A percentile compares a stretch with the other conserved stretches of the same genome.
These are phyloP conservation scores for Russula olivacea DNA, from an alignment of 768 basidiomycete genomes.

Conservation along the genomic window DNA sequence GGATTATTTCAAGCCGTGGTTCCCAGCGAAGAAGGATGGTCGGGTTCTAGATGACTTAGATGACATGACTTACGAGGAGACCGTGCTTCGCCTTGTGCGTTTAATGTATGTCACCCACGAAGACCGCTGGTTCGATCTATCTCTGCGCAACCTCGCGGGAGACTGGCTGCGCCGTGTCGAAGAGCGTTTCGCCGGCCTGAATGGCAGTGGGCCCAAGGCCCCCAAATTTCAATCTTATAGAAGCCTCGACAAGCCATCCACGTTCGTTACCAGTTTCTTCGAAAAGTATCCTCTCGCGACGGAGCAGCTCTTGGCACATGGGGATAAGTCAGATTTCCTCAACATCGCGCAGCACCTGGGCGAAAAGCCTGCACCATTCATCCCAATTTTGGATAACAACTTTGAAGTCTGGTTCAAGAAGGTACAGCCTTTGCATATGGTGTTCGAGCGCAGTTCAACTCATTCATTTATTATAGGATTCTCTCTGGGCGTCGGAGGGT, in stretches of 20 bases:
- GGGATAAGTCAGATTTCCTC: conserved; percentile 94
- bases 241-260: conserved; percentile 72
- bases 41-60: conserved; percentile 76
- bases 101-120: conserved; percentile 93
- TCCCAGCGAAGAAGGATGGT: conserved; percentile 93
- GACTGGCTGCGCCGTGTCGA: conserved; percentile 97
- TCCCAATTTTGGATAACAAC: conserved; percentile 85
- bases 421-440: conserved; percentile 39
- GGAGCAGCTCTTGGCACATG: conserved; percentile 82
- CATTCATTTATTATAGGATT: conserved; percentile 54
- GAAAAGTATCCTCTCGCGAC: conserved; percentile 73
- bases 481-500: conserved; percentile 96
- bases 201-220: conserved; percentile 66
- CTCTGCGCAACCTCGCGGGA: conserved; percentile 87
- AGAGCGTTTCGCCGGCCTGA: conserved; percentile 90
- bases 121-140: conserved; percentile 87
- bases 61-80: conserved; percentile 99
- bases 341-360: conserved; percentile 92
- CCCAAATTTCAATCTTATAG: conserved; percentile 82
- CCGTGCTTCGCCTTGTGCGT: conserved; percentile 82
- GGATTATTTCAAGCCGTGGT: conserved; percentile 97
- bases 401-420: conserved; percentile 99
- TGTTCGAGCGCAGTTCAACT: conserved; percentile 2
- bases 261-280: conserved; percentile 81
- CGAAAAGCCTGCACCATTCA: conserved; percentile 98